Conservation (phyloP, 768 basidiomycete species). For the Termitomyces sp. region DNA sequence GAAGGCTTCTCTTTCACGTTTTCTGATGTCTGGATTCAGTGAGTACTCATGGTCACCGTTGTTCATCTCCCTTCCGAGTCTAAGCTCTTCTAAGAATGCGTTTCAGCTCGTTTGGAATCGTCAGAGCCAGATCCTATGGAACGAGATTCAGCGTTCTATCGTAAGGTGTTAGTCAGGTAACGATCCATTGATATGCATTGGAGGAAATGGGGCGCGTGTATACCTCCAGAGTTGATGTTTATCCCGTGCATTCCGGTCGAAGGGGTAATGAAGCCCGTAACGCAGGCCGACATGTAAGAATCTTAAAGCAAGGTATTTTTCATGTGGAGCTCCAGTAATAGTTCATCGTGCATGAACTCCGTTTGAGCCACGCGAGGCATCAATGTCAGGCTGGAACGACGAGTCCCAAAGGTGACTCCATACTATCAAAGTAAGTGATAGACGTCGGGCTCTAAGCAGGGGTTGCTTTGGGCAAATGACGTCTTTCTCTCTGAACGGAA, state of each 20-base stretch:
- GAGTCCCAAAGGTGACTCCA: slow-evolving; percentile 22
- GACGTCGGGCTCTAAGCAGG: slow-evolving; percentile 13
- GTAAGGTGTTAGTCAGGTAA: not conserved
- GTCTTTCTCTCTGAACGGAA: slow-evolving; percentile 13
- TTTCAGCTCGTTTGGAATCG: slow-evolving; percentile 22
- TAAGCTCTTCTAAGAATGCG: slow-evolving; percentile 25
- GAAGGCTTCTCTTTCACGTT: slow-evolving; percentile 19
- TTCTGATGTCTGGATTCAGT: too few relatives aligned
- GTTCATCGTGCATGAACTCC: slow-evolving; percentile 17
- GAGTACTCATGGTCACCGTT: slow-evolving; percentile 19
- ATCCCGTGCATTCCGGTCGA: slow-evolving; percentile 27
- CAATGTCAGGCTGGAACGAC: slow-evolving; percentile 24
- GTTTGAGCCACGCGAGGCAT: slow-evolving; percentile 17
- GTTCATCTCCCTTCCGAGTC: slow-evolving; percentile 31
- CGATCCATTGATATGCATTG: not conserved
- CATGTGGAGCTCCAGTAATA: not conserved
- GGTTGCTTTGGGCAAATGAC: not conserved
- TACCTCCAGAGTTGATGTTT: too few relatives aligned
- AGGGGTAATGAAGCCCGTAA: too few relatives aligned
- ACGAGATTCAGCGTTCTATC: slow-evolving; percentile 29
- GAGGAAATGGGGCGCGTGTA: slow-evolving; percentile 27
- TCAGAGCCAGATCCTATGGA: slow-evolving; percentile 25
- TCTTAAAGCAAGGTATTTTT: not conserved
- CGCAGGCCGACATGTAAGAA: not conserved
- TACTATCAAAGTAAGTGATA: slow-evolving; percentile 17